phyloP scores from a whole-genome alignment of 768 basidiomycete genomes.

The Calocera viscosa region DNA sequence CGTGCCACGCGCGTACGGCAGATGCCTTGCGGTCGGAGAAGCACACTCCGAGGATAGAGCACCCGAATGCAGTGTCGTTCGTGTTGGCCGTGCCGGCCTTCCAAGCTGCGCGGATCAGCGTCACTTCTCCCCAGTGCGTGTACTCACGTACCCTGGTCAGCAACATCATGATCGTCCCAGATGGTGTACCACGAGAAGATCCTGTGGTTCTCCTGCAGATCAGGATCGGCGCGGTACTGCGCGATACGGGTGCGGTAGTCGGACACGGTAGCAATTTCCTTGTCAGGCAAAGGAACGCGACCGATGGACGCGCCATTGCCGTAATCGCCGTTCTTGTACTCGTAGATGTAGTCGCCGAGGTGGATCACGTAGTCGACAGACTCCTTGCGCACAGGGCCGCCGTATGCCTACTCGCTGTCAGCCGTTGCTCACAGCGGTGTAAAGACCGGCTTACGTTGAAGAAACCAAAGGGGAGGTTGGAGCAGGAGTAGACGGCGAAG shows the following conservation, averaged over 20 bases:
- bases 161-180: constrained; percentile 28
- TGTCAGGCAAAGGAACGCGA: constrained; percentile 35
- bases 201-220: constrained; percentile 39
- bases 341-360: constrained; percentile 41
- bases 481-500: constrained; percentile 50
- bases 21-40: constrained; percentile 50
- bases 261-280: constrained; percentile 44
- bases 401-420: neutral
- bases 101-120: constrained; percentile 34
- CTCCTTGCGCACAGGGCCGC: neutral
- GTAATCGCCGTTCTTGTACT: constrained; percentile 22
- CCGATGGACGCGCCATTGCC: constrained; percentile 35
- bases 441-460: too few species aligned
- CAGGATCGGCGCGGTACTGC: constrained; percentile 42
- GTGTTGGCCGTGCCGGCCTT: constrained; percentile 44
- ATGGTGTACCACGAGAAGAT: constrained; percentile 44
- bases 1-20: constrained; percentile 46
- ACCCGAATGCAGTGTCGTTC: constrained; percentile 41
- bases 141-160: neutral
- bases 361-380: constrained; percentile 27
- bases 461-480: constrained; percentile 28
- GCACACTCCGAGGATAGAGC: constrained; percentile 42
- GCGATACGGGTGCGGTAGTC: constrained; percentile 43
- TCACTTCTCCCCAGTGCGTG: neutral
- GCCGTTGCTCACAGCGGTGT: neutral